phyloP scores from a whole-genome alignment of 768 basidiomycete genomes.

The Leccinellum rugosiceps region DNA sequence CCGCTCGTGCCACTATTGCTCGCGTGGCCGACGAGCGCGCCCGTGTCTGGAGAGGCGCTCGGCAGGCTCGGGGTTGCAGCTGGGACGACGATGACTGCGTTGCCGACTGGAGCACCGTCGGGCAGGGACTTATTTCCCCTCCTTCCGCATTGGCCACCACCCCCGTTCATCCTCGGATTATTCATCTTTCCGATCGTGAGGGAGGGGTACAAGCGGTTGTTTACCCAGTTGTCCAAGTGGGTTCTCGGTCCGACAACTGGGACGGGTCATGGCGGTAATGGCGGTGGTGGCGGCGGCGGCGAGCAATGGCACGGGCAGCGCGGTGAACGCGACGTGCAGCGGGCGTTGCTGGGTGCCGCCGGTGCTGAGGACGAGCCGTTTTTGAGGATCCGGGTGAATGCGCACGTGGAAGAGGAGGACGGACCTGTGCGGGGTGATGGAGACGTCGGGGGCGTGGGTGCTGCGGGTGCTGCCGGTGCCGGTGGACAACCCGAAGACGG shows the following conservation, averaged over 20 bases:
- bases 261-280: not conserved
- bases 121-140: constrained; percentile 24
- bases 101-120: not conserved
- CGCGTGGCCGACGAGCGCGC: constrained; percentile 30
- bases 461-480: not conserved
- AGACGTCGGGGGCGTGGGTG: not conserved
- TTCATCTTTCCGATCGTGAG: constrained; percentile 50
- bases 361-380: constrained; percentile 29
- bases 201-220: constrained; percentile 40
- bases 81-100: not conserved
- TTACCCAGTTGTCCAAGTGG: constrained; percentile 40
- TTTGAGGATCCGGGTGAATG: constrained; percentile 29
- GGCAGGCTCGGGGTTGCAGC: not conserved
- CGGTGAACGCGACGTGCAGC: constrained; percentile 21
- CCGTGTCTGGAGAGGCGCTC: constrained; percentile 10
- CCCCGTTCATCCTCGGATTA: constrained; percentile 54
- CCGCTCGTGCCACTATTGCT: constrained; percentile 24
- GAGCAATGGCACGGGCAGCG: constrained; percentile 13
- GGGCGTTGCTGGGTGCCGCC: constrained; percentile 21
- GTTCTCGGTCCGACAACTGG: constrained; percentile 37
- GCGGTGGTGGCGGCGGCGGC: not conserved
- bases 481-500: constrained; percentile 11
- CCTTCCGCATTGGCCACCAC: constrained; percentile 53
- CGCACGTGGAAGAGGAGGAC: constrained; percentile 32
- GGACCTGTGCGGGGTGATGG: constrained; percentile 2